These are phyloP conservation scores for Trichosporon sp. DNA, from an alignment of 1,284 basidiomycete species.

Conservation along the genomic window DNA sequence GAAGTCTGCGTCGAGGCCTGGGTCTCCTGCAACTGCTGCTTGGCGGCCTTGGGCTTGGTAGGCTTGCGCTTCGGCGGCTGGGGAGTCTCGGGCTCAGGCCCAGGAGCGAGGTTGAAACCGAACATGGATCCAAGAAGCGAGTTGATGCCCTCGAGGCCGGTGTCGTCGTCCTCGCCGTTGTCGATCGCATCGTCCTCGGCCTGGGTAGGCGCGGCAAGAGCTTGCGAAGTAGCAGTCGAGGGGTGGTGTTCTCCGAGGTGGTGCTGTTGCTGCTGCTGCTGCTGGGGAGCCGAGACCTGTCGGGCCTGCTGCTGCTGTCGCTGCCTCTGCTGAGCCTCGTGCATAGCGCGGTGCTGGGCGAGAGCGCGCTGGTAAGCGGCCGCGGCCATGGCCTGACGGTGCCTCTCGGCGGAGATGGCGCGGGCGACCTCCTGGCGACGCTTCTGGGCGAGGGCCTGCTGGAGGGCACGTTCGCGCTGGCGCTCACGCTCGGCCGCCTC, in stretches of 20 bases:
- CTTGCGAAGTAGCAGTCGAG: not conserved
- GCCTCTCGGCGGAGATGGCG: constrained; percentile 12
- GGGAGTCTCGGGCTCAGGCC: not conserved
- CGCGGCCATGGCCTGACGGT: constrained; percentile 20
- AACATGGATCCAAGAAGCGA: constrained; percentile 33
- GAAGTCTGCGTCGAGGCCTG: not conserved
- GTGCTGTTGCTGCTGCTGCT: not conserved
- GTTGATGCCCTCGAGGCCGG: constrained; percentile 29
- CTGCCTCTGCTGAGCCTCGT: constrained; percentile 6
- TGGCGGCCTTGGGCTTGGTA: constrained; percentile 7
- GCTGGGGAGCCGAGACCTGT: not conserved
- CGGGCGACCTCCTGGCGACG: constrained; percentile 8
- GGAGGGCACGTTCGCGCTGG: constrained; percentile 13
- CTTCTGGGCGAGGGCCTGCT: constrained; percentile 11
- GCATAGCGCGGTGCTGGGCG: constrained; percentile 1
- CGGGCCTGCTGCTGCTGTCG: constrained; percentile 8
- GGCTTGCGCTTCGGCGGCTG: constrained; percentile 14
- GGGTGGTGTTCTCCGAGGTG: not conserved
- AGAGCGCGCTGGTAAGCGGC: constrained; percentile 15
- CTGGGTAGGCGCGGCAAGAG: constrained; percentile 2
- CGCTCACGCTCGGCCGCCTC: constrained; percentile 17
- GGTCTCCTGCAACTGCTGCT: constrained; percentile 1
- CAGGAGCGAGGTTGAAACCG: constrained; percentile 33
- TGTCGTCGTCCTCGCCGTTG: constrained; percentile 8
- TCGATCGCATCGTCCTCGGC: not conserved